Base-by-base conservation (phyloP, 2,329 filamentous ascomycete genomes). In the Metarhizium guizhouense region DNA sequence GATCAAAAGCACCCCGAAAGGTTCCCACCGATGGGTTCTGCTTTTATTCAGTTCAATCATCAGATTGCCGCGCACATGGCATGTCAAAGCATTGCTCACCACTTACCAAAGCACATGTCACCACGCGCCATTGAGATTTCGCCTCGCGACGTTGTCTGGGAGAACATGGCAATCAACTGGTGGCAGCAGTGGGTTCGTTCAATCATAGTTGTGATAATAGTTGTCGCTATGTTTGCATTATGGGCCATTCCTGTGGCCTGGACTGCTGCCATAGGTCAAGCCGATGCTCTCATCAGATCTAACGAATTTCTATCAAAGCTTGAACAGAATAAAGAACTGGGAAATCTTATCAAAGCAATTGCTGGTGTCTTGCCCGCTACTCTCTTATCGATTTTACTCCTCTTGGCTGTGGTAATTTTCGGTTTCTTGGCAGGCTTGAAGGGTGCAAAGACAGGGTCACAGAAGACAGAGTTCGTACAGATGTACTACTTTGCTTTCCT, bases 21-120 rank as follows among this genome's bases (percentile, higher is more conserved):
- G 4, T 97, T 90, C 59, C 92, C 93, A 0, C 74, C 92, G 50
- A 95, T 96, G 91, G 96, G 89, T 65, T 96, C 93, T 1, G 94
- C 94, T 0, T 99, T 99, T 63, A 91, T 99, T 58, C 94, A 99
- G 68, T 99, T 99, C 78, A 96, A 99, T 66, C 88, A 96, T 66
- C 94, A 99, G 68, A 89, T 96, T 2, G 92, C 93, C 6, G 94
- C 94, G 0, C 94, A 99, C 65, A 97, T 99, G 94, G 94, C 93
- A 56, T 96, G 91, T 68, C 94, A 99, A 68, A 85, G 90, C 51
- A 80, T 95, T 49, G 91, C 88, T 43, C 91, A 97, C 68, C 94
- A 99, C 64, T 71, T 96, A 1, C 94, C 94, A 1, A 89, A 89
- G 63, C 88, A 95, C 49, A 99, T 99, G 94, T 82, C 90, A 1